Percentiles rank a stretch among this genome's conserved stretches.
Evolutionary conservation across 805 yeast genomes (phyloP).

Genomic region (Millerozyma miso): DNA sequence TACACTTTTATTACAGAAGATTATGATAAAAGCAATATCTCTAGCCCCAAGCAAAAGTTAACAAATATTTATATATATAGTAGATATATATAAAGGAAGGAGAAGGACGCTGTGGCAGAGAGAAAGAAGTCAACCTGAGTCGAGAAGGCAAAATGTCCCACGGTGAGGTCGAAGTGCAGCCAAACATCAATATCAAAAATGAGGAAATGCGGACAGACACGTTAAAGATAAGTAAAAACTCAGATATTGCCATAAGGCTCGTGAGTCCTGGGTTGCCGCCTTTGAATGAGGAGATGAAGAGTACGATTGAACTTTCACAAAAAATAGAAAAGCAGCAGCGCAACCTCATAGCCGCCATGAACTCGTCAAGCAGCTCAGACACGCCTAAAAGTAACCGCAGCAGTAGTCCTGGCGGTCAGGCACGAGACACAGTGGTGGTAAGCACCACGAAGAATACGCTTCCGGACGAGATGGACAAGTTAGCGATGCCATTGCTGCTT

Average conservation of each 20-base stretch:
- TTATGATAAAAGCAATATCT: neutral
- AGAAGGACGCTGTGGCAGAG: neutral
- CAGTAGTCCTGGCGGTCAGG: neutral
- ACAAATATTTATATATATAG: neutral
- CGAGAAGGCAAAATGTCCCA: slow-evolving; percentile 6
- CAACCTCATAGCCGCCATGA: slow-evolving; percentile 27
- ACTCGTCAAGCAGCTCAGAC: slow-evolving; percentile 3
- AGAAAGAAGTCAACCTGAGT: neutral
- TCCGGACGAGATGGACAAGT: slow-evolving; percentile 11
- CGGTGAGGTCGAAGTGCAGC: slow-evolving; percentile 8
- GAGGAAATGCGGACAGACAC: slow-evolving; percentile 19
- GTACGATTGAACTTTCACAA: slow-evolving; percentile 28
- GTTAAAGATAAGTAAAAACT: slow-evolving; percentile 13
- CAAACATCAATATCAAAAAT: slow-evolving; percentile 1
- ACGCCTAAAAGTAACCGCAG: neutral
- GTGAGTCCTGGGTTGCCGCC: slow-evolving; percentile 33
- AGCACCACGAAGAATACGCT: neutral
- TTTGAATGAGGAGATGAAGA: slow-evolving; percentile 26
- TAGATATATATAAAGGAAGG: neutral
- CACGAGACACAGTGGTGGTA: slow-evolving; percentile 1
- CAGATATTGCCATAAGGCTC: slow-evolving; percentile 28
- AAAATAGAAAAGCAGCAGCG: slow-evolving; percentile 31
- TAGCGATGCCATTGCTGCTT: slow-evolving; percentile 14
- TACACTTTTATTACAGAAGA: slow-evolving; percentile 3
- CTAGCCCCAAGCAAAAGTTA: neutral